These are phyloP conservation scores for Debaryomyces prosopidis DNA, from an alignment of 805 yeast genomes.

Conservation along the genomic window DNA sequence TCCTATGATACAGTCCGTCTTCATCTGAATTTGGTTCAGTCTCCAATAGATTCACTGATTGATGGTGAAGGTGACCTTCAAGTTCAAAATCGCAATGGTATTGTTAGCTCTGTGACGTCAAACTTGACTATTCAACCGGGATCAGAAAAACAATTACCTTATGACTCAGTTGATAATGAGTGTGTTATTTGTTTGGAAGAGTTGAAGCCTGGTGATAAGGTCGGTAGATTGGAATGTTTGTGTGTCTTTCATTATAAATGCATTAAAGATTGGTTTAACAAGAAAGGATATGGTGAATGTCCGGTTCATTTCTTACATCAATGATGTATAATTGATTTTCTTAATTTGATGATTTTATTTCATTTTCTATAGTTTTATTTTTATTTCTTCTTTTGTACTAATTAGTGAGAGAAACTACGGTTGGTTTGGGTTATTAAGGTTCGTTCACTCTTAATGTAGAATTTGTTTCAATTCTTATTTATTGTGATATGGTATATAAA, in stretches of 20 bases:
- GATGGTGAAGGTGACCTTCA: conserved; percentile 5
- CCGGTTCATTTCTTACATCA: conserved; percentile 66
- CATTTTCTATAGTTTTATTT: background rate
- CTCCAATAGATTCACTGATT: background rate
- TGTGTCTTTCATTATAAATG: conserved; percentile 93
- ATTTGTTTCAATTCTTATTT: conserved; percentile 3
- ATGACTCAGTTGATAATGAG: conserved; percentile 55
- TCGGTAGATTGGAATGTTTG: conserved; percentile 89
- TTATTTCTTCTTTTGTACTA: background rate
- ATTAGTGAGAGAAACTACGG: background rate
- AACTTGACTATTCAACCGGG: conserved; percentile 16
- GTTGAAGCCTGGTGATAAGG: conserved; percentile 79
- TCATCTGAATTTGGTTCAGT: conserved; percentile 2
- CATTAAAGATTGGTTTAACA: conserved; percentile 86
- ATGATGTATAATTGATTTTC: conserved; percentile 6
- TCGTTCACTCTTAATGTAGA: background rate
- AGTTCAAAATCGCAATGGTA: background rate
- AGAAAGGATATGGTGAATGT: conserved; percentile 83
- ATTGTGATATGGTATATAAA: background rate
- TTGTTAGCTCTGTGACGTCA: conserved; percentile 21
- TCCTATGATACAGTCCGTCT: conserved; percentile 15
- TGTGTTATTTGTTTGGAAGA: conserved; percentile 95
- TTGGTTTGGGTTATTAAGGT: conserved; percentile 2
- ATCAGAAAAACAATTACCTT: conserved; percentile 14
- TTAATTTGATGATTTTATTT: background rate